Evolutionary conservation across 106 monocot genomes (phyloP), one percentile per base, ranked within the genome.

Genomic region (Gastrodia elata): DNA sequence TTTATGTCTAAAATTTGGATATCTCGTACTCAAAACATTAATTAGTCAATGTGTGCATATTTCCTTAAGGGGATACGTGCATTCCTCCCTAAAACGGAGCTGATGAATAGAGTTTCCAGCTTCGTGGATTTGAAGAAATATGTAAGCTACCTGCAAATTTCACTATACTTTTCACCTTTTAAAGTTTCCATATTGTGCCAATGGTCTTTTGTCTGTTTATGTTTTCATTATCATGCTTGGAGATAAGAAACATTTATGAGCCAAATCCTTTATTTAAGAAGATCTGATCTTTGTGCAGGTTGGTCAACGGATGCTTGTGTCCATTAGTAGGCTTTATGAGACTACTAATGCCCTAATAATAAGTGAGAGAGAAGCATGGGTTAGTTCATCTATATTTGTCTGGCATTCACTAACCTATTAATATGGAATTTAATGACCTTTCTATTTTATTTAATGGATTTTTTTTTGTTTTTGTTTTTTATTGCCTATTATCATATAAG

Each of bases 281-380:
- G 4, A 8, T 41, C 26, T 77, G 81, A 16, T 77, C 18, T 22
- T 80, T 41, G 35, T 80, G 76, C 77, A 95, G 95, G 89, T 95
- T 59, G 89, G 92, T 68, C 77, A 87, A 22, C 73, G 68, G 39
- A 74, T 95, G 56, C 71, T 61, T 79, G 95, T 92, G 10, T 82
- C 78, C 59, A 92, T 95, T 71, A 82, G 64, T 55, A 85, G 83
- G 70, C 73, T 89, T 70, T 87, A 95, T 79, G 95, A 95, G 78
- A 83, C 61, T 10, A 86, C 82, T 37, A 85, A 89, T 86, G 89
- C 85, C 77, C 59, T 95, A 55, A 89, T 92, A 76, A 87, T 95
- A 40, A 95, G 95, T 48, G 95, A 95, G 83, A 89, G 73, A 82
- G 80, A 91, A 85, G 95, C 95, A 24, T 95, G 95, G 95, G 95